Percentiles rank a stretch among this genome's conserved stretches.
phyloP scores from a whole-genome alignment of 805 yeast genomes.

The Groenewaldozyma salmanticensis region DNA sequence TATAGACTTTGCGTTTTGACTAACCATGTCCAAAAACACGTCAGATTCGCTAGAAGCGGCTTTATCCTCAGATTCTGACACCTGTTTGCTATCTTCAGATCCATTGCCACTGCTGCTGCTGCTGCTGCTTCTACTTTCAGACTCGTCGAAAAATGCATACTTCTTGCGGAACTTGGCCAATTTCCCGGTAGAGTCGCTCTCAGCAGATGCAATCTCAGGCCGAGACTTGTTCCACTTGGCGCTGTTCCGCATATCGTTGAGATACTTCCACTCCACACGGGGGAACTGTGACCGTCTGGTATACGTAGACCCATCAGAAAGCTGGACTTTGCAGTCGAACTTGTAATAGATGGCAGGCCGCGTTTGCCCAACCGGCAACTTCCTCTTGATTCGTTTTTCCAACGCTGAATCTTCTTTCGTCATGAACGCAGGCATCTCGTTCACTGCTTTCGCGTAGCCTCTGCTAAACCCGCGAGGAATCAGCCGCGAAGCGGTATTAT shows the following conservation, averaged over 20 bases:
- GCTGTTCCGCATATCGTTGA: slow-evolving; percentile 80
- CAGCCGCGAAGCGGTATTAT: too few relatives aligned
- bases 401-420: background rate
- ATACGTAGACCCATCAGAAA: slow-evolving; percentile 89
- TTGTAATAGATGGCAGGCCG: slow-evolving; percentile 90
- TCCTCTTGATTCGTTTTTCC: slow-evolving; percentile 14
- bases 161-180: slow-evolving; percentile 33
- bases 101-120: slow-evolving; percentile 6
- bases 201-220: slow-evolving; percentile 62
- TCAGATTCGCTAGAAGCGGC: too few relatives aligned
- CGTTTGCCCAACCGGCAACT: slow-evolving; percentile 55
- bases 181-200: slow-evolving; percentile 78
- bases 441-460: background rate
- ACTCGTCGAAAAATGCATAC: slow-evolving; percentile 16
- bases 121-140: slow-evolving; percentile 22
- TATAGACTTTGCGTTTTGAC: slow-evolving; percentile 45
- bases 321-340: slow-evolving; percentile 80
- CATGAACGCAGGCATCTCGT: background rate
- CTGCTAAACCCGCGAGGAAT: too few relatives aligned
- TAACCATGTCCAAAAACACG: slow-evolving; percentile 51
- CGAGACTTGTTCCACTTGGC: slow-evolving; percentile 85
- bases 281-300: slow-evolving; percentile 80
- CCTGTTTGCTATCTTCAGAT: slow-evolving; percentile 18
- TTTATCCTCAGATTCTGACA: slow-evolving; percentile 16
- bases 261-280: slow-evolving; percentile 71